Conservation (phyloP, 345 rosid species). For the Clarkia xantiana region DNA sequence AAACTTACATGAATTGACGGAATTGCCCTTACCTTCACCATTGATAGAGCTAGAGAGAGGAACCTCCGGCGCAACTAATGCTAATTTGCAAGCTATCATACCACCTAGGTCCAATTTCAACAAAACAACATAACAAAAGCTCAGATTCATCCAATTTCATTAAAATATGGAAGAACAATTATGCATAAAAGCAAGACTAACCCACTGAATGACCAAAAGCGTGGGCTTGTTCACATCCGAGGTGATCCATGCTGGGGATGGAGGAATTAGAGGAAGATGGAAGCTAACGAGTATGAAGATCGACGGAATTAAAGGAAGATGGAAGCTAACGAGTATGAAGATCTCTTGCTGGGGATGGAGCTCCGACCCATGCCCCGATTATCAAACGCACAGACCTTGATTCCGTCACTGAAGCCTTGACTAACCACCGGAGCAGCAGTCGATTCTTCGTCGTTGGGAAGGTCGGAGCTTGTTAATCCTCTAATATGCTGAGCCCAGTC, state of each 20-base stretch:
- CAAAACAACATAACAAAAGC: too few relatives aligned
- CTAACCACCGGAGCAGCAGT: conserved; percentile 8
- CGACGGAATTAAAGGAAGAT: too few relatives aligned
- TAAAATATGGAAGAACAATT: neutral
- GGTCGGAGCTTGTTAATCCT: conserved; percentile 45
- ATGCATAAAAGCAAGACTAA: conserved; percentile 11
- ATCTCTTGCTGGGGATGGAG: conserved; percentile 52
- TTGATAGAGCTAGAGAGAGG: too few relatives aligned
- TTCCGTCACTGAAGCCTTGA: conserved; percentile 10
- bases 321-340: conserved; percentile 61
- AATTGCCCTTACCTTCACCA: too few relatives aligned
- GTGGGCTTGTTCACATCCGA: conserved; percentile 80
- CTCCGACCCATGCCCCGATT: conserved; percentile 96
- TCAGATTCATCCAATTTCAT: too few relatives aligned
- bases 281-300: too few relatives aligned
- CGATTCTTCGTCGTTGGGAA: conserved; percentile 32
- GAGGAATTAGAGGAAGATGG: too few relatives aligned
- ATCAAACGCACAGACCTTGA: conserved; percentile 83
- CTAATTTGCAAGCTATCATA: conserved; percentile 90
- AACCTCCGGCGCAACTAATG: conserved; percentile 86
- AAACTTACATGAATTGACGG: too few relatives aligned
- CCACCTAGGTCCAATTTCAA: conserved; percentile 35
- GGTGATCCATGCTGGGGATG: conserved; percentile 83
- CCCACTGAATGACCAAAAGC: conserved; percentile 97
- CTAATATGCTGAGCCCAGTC: conserved; percentile 82